Evolutionary conservation across 106 monocot species (phyloP).

Genomic region (Narthecium ossifragum): DNA sequence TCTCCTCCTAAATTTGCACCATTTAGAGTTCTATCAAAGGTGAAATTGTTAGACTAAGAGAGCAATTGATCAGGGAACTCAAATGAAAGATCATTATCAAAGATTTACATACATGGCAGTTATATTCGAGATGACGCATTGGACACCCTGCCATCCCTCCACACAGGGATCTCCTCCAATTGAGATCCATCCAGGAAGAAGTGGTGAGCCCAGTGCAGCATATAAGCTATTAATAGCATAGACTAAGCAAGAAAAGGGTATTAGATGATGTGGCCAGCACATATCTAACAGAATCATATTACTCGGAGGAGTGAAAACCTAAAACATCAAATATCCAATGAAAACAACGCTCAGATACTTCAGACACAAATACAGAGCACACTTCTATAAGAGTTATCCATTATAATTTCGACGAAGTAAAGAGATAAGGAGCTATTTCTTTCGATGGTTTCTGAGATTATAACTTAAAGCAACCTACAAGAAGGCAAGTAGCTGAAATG

Average conservation of each 20-base stretch:
- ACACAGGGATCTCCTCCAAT: slow-evolving; percentile 86
- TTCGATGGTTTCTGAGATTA: too few relatives aligned
- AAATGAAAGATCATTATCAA: neutral
- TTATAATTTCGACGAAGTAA: too few relatives aligned
- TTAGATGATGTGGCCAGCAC: too few relatives aligned
- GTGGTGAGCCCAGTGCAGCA: slow-evolving; percentile 72
- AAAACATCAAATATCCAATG: too few relatives aligned
- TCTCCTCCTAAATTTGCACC: slow-evolving; percentile 86
- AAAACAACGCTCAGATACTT: too few relatives aligned
- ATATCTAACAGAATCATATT: too few relatives aligned
- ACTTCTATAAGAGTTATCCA: too few relatives aligned
- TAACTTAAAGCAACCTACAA: too few relatives aligned
- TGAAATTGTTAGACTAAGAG: slow-evolving; percentile 9
- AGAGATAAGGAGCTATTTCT: too few relatives aligned
- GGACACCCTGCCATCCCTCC: slow-evolving; percentile 86
- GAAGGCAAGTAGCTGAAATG: too few relatives aligned
- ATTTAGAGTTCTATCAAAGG: slow-evolving; percentile 57
- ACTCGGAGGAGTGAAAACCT: too few relatives aligned
- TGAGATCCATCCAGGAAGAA: slow-evolving; percentile 83
- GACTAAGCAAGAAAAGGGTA: slow-evolving; percentile 36
- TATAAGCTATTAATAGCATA: slow-evolving; percentile 87
- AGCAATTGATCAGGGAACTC: neutral
- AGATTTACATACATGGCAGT: slow-evolving; percentile 63
- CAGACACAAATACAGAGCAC: too few relatives aligned
- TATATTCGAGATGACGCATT: slow-evolving; percentile 72